Base-by-base conservation (phyloP, 2,329 filamentous ascomycete genomes). In the Lecanicillium sp. region DNA sequence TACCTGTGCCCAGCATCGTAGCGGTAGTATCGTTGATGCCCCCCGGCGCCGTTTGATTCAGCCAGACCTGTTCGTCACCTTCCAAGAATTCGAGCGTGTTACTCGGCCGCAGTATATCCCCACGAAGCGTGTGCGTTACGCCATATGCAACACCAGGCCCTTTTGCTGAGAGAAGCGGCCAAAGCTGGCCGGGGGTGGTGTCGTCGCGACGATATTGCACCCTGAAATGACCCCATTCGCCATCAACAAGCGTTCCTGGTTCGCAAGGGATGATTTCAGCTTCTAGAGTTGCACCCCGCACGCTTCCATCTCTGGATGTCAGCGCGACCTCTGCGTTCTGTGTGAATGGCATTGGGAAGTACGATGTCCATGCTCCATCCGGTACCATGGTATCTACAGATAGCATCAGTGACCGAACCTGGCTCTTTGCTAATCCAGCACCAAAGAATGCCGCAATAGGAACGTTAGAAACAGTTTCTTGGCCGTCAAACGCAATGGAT, bases 391-490 rank as follows among this genome's bases (percentile, higher is more conserved):
- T 20, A 14, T 35, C 33, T n/a, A 35, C 33, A 4, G 13, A 12
- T 3, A 35, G 11, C 33, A 35, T 20, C 33, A 35, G n/a, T 12
- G 33, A 35, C 4, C 19, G 17, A 25, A 20, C 19, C 17, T 19
- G n/a, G 19, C 33, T 19, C 17, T 35, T 35, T 17, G 33, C 33
- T 6, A 35, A 14, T 7, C 33, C 33, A 22, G 17, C n/a, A 13
- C 17, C 33, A 12, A 35, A 35, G 12, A 35, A 35, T 13, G 17
- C 17, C 12, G 17, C 33, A 3, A 35, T 11, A 4, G 33, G 19
- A 13, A 35, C 33, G 17, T 35, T 35, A n/a, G 33, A 35, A 7
- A 35, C 33, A 9, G 33, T 35, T 19, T 35, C 33, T 20, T 35
- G 8, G 8, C 33, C 33, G 19, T 35, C 33, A n/a, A 35, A 35